These are phyloP conservation scores for Endocladia muricata DNA, from an alignment of 31 red algal species.

Conservation along the genomic window DNA sequence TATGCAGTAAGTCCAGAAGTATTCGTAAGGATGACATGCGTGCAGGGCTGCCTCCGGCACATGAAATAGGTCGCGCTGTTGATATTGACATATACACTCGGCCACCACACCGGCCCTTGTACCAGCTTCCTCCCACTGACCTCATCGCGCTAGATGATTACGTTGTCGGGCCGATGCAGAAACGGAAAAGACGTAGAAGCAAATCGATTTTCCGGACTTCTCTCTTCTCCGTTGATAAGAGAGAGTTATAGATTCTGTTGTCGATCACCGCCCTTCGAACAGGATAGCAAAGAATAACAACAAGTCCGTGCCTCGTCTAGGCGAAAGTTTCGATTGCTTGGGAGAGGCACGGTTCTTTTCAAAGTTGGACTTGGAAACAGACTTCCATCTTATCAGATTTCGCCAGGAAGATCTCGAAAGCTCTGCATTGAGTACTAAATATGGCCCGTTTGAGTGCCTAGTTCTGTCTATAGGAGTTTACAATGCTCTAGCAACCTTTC, in stretches of 20 bases:
- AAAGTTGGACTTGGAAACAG: constrained; percentile 1
- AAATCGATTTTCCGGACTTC: constrained; percentile 1
- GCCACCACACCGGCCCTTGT: neutral
- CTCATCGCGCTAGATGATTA: neutral
- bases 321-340: neutral
- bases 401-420: neutral
- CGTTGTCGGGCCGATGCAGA: neutral
- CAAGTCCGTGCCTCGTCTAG: neutral
- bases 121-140: neutral
- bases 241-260: neutral
- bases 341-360: constrained; percentile 5
- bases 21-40: neutral
- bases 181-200: neutral
- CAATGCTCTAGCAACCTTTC: constrained; percentile 10
- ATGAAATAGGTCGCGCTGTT: neutral
- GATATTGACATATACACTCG: neutral
- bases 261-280: neutral
- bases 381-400: neutral
- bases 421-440: neutral
- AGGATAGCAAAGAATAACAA: neutral
- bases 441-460: constrained; percentile 15
- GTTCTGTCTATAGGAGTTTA: neutral
- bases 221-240: neutral
- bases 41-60: neutral
- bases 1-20: neutral